A percentile compares a stretch with the other conserved stretches of the same genome.
These are phyloP conservation scores for Emericellopsis cladophorae DNA, from an alignment of 2,329 filamentous ascomycete genomes.

Conservation along the genomic window DNA sequence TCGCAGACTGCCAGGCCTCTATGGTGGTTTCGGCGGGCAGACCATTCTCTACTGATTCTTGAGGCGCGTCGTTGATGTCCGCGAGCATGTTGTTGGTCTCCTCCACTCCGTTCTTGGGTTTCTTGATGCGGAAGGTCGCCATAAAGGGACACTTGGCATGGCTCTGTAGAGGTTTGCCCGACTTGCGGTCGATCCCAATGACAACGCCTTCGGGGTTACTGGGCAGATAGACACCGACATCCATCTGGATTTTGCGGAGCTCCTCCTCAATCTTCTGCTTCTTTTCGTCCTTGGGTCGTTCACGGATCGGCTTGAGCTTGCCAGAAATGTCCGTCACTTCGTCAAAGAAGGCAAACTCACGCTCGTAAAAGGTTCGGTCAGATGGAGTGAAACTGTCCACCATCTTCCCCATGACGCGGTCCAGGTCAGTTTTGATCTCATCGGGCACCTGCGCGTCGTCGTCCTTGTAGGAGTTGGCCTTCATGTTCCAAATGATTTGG, in stretches of 20 bases:
- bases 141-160: conserved; percentile 98
- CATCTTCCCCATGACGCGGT: conserved; percentile 78
- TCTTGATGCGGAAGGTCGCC: conserved; percentile 96
- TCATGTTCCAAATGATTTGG: conserved; percentile 99
- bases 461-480: conserved; percentile 96
- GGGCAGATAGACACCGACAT: conserved; percentile 92
- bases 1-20: conserved; percentile 98
- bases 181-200: conserved; percentile 95
- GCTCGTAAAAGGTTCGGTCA: conserved; percentile 80
- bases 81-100: conserved; percentile 39
- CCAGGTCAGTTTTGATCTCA: conserved; percentile 82
- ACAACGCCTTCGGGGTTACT: conserved; percentile 96
- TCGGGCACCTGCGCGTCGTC: conserved; percentile 86
- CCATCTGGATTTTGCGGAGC: conserved; percentile 90
- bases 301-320: conserved; percentile 88
- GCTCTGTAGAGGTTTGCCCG: conserved; percentile 90
- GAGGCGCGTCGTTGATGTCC: conserved; percentile 16
- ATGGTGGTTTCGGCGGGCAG: conserved; percentile 40
- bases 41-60: conserved; percentile 10
- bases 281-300: conserved; percentile 87
- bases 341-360: conserved; percentile 96
- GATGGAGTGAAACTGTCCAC: conserved; percentile 66
- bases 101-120: conserved; percentile 47
- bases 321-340: conserved; percentile 93
- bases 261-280: conserved; percentile 99